Evolutionary conservation across 78 protist genomes (phyloP), one percentile per base, ranked within the genome.

Genomic region (Trichosphaerium sp.): DNA sequence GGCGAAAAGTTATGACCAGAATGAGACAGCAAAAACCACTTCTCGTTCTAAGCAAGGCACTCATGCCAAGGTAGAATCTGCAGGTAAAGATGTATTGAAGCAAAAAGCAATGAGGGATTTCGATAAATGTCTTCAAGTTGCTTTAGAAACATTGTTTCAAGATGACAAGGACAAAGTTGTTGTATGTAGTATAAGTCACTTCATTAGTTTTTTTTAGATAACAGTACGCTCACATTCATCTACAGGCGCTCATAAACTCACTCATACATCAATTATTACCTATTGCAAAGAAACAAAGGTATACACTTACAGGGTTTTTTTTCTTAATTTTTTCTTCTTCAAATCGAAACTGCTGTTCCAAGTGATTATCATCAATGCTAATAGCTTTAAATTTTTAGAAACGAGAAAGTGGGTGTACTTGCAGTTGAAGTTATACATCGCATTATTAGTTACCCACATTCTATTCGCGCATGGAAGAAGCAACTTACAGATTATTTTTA

Each of bases 401-500:
- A 40, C 28, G 23, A 11, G 31, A 25, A 48, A 39, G 80, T 47
- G 80, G 67, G 29, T 66, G 65, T 15, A 38, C 70, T 3, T 74
- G 29, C 31, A 67, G 67, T 63, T 56, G 75, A n/a, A 32, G 69
- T 4, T 54, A 69, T 63, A 31, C 67, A 37, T 74, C 67, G 32
- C 14, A 68, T 11, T 74, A 73, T 35, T n/a, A 67, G 4, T 47
- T n/a, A n/a, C n/a, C n/a, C n/a, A n/a, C n/a, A n/a, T n/a, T n/a
- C n/a, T n/a, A n/a, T n/a, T n/a, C n/a, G n/a, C n/a, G n/a, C n/a
- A n/a, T n/a, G n/a, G n/a, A n/a, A n/a, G n/a, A n/a, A n/a, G n/a
- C n/a, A n/a, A n/a, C n/a, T n/a, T n/a, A n/a, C 80, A 14, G 71
- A 74, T 23, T 74, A 52, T 63, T 37, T 74, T 38, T 74, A 74